Percentiles rank a stretch among this genome's conserved stretches.
phyloP scores from a whole-genome alignment of 495 filamentous ascomycete species.

The Mycothermus thermophilus region DNA sequence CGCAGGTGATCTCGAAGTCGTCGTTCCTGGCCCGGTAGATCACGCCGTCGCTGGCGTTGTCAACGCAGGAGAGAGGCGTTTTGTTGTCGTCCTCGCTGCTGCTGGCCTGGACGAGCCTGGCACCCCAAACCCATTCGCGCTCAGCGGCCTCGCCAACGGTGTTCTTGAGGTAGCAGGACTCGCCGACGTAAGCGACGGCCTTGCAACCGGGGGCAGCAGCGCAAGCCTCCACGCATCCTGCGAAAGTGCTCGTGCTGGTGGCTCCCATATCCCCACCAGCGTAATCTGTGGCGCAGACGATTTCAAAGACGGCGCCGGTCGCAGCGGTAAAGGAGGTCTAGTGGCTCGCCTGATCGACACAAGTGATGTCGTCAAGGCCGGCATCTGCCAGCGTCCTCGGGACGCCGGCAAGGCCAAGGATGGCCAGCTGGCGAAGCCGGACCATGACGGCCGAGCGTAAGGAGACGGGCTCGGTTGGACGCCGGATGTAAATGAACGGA shows the following conservation, averaged over 20 bases:
- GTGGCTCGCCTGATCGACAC: neutral
- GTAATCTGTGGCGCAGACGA: slow-evolving; percentile 2
- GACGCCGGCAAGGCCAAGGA: neutral
- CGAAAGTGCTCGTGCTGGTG: neutral
- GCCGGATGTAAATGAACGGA: too few relatives aligned
- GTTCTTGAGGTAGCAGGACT: slow-evolving; percentile 1
- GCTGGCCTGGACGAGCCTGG: neutral
- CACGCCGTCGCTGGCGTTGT: neutral
- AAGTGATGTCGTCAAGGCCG: neutral
- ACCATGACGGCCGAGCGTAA: neutral
- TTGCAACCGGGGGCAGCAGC: neutral
- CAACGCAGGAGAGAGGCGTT: neutral
- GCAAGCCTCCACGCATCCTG: slow-evolving; percentile 1
- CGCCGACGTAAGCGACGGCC: slow-evolving; percentile 1
- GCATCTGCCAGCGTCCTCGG: neutral
- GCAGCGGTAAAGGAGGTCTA: neutral
- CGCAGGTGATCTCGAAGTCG: slow-evolving; percentile 2
- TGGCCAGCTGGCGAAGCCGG: neutral
- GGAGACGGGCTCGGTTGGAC: neutral
- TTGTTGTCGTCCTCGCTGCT: neutral
- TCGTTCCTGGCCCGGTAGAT: neutral
- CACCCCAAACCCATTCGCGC: neutral
- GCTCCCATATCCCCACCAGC: neutral
- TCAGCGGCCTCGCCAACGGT: neutral
- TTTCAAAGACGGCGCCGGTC: neutral